Base-by-base conservation (phyloP, 2,329 filamentous ascomycete genomes). In the Didymella lethalis region DNA sequence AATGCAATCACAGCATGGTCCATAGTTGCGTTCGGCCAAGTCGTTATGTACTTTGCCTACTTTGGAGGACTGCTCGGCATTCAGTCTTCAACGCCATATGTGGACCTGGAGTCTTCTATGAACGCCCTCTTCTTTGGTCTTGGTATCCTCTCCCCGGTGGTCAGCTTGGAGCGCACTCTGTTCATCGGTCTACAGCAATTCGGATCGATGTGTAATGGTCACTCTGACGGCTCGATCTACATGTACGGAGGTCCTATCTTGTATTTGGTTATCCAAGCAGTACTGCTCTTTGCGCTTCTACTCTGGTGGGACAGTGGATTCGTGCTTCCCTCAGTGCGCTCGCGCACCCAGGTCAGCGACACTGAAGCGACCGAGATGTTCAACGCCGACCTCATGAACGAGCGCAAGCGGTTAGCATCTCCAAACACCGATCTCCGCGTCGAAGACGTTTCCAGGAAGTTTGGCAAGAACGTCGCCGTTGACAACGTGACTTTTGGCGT, bases 401-500 rank as follows among this genome's bases (percentile, higher is more conserved):
- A 95, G 73, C 79, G 89, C 16, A 78, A 79, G 6, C 84, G 90
- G 36, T 80, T 92, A 11, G 81, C 82, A 16, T 82, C 85, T 28
- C 89, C 93, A 71, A 75, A 79, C n/a, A 88, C 91, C 62, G 90
- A 90, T 8, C 85, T 97, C 14, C 86, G 88, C 26, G 90, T 96
- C 3, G 76, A 90, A 45, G 86, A 93, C 69, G 80, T 96, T 1
- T 91, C 87, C 28, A 96, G 96, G 74, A 81, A 84, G 0, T 97
- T 96, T 67, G 86, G 87, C 11, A 61, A 62, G 25, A 65, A 67
- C 28, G 47, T 66, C 0, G 93, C 91, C 1, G 92, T 97, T 8
- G 88, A 96, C 64, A 90, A 96, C 66, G 85, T 95, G 41, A 91
- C 89, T 0, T 96, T 97, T 69, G 89, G 89, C 23, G 88, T 97